phyloP scores from a whole-genome alignment of 257 asterid species.

The Solanum sitiens region DNA sequence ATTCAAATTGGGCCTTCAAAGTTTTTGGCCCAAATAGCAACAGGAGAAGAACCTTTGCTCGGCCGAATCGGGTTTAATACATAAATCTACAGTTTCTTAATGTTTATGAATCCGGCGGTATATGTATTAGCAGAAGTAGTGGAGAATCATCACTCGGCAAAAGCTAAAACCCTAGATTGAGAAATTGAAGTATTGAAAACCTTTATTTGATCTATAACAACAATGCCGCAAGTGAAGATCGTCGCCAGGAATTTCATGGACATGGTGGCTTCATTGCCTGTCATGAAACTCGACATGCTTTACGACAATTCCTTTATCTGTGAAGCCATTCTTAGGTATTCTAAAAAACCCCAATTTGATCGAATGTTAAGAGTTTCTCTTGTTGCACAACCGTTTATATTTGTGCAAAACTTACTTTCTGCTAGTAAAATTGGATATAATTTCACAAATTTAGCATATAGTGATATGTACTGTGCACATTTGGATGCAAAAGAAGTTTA shows the following conservation, averaged over 20 bases:
- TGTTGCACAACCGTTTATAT: background rate
- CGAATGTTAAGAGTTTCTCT: background rate
- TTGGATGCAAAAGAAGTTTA: background rate
- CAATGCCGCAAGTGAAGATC: constrained; percentile 90
- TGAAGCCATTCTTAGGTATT: constrained; percentile 87
- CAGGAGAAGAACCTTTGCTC: background rate
- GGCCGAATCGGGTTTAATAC: background rate
- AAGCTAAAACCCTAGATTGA: background rate
- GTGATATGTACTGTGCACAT: background rate
- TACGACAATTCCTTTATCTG: constrained; percentile 84
- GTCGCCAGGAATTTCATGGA: constrained; percentile 96
- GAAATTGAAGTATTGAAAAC: background rate
- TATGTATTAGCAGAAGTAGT: background rate
- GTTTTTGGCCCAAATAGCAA: background rate
- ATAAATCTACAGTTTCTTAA: background rate
- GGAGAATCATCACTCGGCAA: background rate
- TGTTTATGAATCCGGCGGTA: background rate
- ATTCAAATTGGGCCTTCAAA: background rate
- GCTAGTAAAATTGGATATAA: background rate
- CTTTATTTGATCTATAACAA: background rate
- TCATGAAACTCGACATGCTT: constrained; percentile 81
- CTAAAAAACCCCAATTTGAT: background rate
- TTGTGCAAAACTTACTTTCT: background rate
- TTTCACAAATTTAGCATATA: background rate
- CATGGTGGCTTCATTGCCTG: constrained; percentile 97